These are phyloP conservation scores for Xylaria sp. DNA, from an alignment of 2,329 filamentous ascomycete species.

Conservation along the genomic window DNA sequence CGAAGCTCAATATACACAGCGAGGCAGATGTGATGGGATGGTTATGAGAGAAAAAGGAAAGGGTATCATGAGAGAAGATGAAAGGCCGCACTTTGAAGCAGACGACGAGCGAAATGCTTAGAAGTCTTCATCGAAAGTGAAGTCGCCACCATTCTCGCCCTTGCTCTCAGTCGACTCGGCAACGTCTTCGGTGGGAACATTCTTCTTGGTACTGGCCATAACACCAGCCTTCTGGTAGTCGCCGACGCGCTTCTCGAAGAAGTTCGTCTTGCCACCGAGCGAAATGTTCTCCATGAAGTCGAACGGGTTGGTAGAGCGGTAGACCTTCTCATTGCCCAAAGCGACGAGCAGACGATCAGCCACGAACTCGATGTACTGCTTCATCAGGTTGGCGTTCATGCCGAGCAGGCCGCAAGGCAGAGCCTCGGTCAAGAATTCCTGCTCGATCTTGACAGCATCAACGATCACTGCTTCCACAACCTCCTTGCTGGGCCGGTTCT, in stretches of 20 bases:
- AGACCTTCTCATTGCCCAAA: constrained; percentile 92
- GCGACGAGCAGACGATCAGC: constrained; percentile 92
- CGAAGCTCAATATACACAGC: constrained; percentile 23
- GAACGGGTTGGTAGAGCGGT: constrained; percentile 93
- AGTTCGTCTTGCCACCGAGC: constrained; percentile 98
- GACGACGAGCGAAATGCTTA: constrained; percentile 56
- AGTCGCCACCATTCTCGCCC: constrained; percentile 73
- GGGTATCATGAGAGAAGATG: constrained; percentile 25
- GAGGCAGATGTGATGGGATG: background rate
- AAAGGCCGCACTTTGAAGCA: background rate
- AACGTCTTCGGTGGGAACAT: constrained; percentile 50
- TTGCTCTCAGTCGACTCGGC: constrained; percentile 54
- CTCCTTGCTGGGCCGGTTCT: constrained; percentile 84
- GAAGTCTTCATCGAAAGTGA: constrained; percentile 96
- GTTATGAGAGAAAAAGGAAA: background rate
- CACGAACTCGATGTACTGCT: constrained; percentile 99
- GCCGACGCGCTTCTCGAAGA: constrained; percentile 99
- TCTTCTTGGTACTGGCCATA: constrained; percentile 87
- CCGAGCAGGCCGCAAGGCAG: constrained; percentile 91
- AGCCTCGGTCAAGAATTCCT: constrained; percentile 97
- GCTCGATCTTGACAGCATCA: constrained; percentile 91
- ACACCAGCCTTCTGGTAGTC: constrained; percentile 99
- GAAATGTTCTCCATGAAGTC: constrained; percentile 99
- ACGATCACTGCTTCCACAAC: constrained; percentile 86
- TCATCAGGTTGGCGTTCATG: constrained; percentile 98